These are phyloP conservation scores for Naematelia aurantialba DNA, from an alignment of 768 basidiomycete species.

Conservation along the genomic window DNA sequence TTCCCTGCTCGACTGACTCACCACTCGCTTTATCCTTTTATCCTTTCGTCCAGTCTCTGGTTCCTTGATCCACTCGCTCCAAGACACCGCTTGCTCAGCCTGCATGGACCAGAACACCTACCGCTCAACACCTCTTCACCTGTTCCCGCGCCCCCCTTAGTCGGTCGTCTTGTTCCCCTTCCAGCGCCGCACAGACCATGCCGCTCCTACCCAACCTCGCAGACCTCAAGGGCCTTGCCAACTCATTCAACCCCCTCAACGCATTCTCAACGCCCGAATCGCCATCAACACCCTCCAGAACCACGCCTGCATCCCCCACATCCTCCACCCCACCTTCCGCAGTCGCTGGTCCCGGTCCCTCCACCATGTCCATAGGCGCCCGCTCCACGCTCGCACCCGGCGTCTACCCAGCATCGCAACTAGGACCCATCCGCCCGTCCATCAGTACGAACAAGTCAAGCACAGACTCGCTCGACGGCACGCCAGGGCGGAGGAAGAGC, in stretches of 20 bases:
- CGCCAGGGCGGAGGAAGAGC: constrained; percentile 9
- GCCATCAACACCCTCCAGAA: neutral
- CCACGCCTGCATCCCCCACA: constrained; percentile 1
- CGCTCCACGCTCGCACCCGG: constrained; percentile 3
- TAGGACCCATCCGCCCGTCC: neutral
- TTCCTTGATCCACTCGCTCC: neutral
- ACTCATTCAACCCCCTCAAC: constrained; percentile 30
- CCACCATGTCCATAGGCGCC: constrained; percentile 12
- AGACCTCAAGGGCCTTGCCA: constrained; percentile 21
- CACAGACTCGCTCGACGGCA: constrained; percentile 16
- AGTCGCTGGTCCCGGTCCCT: constrained; percentile 29
- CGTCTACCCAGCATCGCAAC: neutral
- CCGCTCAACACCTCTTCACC: neutral
- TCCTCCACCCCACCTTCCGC: constrained; percentile 9
- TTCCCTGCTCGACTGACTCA: too few relatives aligned
- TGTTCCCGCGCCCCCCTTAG: neutral
- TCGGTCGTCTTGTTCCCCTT: neutral
- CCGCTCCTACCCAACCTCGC: constrained; percentile 23
- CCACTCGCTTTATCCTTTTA: neutral
- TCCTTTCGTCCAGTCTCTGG: neutral
- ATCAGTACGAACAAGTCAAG: neutral
- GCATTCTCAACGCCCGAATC: constrained; percentile 19
- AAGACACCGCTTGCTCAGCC: neutral
- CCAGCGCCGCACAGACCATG: constrained; percentile 3
- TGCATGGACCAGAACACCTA: neutral